phyloP scores from a whole-genome alignment of 306 rosid species.

The Trifolium dubium region DNA sequence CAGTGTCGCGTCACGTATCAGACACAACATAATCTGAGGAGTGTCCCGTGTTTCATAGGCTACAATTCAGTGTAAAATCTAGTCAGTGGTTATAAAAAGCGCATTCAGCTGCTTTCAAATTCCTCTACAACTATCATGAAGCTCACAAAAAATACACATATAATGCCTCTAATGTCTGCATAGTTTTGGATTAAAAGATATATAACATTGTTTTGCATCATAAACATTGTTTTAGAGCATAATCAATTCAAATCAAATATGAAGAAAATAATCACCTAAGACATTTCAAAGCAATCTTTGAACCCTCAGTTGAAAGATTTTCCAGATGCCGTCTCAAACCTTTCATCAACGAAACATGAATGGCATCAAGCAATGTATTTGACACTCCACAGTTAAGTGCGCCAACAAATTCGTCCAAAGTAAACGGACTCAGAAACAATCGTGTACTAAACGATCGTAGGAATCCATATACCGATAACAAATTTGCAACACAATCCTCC shows the following conservation, averaged over 20 bases:
- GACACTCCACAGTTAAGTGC: conserved; percentile 66
- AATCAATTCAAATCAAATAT: background rate
- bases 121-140: background rate
- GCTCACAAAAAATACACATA: background rate
- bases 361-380: conserved; percentile 73
- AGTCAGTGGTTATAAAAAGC: background rate
- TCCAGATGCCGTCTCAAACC: conserved; percentile 76
- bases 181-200: too few species aligned
- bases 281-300: conserved; percentile 71
- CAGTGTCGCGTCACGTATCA: too few species aligned
- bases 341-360: conserved; percentile 84
- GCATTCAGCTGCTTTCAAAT: background rate
- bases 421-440: conserved; percentile 72
- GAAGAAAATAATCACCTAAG: conserved; percentile 58
- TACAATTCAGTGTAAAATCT: too few species aligned
- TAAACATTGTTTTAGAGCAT: background rate
- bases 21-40: too few species aligned
- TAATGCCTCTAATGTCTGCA: background rate
- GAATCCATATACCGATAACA: conserved; percentile 79
- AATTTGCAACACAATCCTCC: conserved; percentile 65
- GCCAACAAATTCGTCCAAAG: conserved; percentile 88
- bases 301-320: conserved; percentile 65
- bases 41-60: too few species aligned
- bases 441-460: conserved; percentile 71
- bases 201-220: background rate